Evolutionary conservation across 805 yeast genomes (phyloP).

Genomic region (Lachancea sp.): DNA sequence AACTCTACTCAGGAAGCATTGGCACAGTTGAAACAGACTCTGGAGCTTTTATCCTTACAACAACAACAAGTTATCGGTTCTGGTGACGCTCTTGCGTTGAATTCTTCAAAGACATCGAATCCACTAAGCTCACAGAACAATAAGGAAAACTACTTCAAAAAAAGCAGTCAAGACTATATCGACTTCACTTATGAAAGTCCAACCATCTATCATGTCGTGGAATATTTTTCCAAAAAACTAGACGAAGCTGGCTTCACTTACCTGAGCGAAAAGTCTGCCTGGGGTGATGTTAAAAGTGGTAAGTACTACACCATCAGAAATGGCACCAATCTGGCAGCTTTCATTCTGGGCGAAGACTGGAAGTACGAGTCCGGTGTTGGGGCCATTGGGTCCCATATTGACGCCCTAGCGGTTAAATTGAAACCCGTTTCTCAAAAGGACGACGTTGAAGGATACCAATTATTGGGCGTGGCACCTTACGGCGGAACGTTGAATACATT

Average conservation of each 20-base stretch:
- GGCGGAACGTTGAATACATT: conserved; percentile 59
- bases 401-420: conserved; percentile 59
- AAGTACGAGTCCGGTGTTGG: conserved; percentile 60
- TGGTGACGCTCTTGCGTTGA: no score
- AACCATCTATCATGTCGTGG: conserved; percentile 67
- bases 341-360: conserved; percentile 63
- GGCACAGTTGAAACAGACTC: conserved; percentile 24
- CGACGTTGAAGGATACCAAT: conserved; percentile 64
- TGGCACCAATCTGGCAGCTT: conserved; percentile 64
- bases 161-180: conserved; percentile 46
- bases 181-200: conserved; percentile 69
- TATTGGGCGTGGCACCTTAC: conserved; percentile 79
- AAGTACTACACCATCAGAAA: conserved; percentile 63
- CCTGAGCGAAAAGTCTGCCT: conserved; percentile 51
- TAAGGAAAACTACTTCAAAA: conserved; percentile 20
- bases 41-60: conserved; percentile 20
- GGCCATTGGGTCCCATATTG: conserved; percentile 68
- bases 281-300: conserved; percentile 38
- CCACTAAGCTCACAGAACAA: no score
- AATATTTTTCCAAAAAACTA: conserved; percentile 43
- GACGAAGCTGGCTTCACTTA: conserved; percentile 56
- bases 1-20: conserved; percentile 10
- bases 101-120: no score
- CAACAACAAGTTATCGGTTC: neutral
- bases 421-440: conserved; percentile 65